phyloP scores from a whole-genome alignment of 352 stramenopile genomes.

The Globisporangium sylvaticum region DNA sequence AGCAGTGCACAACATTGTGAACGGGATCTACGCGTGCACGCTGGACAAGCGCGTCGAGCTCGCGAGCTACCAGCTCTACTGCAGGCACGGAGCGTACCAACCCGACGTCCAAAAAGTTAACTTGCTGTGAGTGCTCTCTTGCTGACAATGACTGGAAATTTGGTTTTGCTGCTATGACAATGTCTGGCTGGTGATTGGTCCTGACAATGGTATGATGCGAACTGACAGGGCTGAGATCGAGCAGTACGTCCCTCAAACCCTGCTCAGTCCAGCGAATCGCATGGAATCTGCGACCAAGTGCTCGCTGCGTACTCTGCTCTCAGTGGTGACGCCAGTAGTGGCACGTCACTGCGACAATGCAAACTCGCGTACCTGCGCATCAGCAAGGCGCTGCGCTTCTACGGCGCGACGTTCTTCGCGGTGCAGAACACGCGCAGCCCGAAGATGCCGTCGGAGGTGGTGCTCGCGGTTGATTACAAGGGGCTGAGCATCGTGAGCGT shows the following conservation, averaged over 20 bases:
- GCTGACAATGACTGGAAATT: constrained; percentile 2
- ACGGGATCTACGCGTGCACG: constrained; percentile 44
- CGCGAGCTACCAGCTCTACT: constrained; percentile 65
- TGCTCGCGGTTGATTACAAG: constrained; percentile 63
- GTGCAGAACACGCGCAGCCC: constrained; percentile 47
- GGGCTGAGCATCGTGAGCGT: constrained; percentile 58
- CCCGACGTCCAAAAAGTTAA: neutral
- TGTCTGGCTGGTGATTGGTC: neutral
- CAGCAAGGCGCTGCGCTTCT: constrained; percentile 59
- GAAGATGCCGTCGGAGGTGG: constrained; percentile 43
- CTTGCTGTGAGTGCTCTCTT: constrained; percentile 14
- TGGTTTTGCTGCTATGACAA: neutral
- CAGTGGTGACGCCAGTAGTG: neutral
- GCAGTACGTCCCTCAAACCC: constrained; percentile 27
- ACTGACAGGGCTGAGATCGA: constrained; percentile 20
- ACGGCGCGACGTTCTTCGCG: constrained; percentile 68
- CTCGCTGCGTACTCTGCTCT: constrained; percentile 34
- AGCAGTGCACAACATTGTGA: constrained; percentile 65
- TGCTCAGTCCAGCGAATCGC: constrained; percentile 49
- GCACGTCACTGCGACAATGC: constrained; percentile 31
- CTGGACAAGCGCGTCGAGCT: constrained; percentile 54
- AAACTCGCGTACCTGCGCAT: constrained; percentile 56
- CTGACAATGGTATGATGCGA: neutral
- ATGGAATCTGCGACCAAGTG: constrained; percentile 27
- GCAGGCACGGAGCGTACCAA: constrained; percentile 28